phyloP scores from a whole-genome alignment of 106 monocot genomes.

The Amphibolis antarctica region DNA sequence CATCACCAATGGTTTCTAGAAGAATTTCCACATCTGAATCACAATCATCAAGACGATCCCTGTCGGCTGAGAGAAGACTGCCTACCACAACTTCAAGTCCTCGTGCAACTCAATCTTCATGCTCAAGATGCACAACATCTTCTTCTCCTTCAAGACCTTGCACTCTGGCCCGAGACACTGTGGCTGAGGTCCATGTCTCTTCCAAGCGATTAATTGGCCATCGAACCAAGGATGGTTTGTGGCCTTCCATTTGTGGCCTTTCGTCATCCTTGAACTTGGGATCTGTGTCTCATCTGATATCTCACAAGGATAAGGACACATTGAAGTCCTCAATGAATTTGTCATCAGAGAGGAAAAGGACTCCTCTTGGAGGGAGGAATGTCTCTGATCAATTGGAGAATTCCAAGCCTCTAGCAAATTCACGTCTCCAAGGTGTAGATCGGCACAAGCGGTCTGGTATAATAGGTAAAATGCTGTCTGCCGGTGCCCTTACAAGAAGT shows the following conservation, averaged over 20 bases:
- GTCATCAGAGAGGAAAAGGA: conserved; percentile 39
- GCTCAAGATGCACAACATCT: conserved; percentile 20
- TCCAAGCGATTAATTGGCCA: conserved; percentile 13
- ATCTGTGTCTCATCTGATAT: conserved; percentile 16
- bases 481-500: conserved; percentile 20
- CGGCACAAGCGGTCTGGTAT: conserved; percentile 42
- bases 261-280: conserved; percentile 66
- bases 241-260: conserved; percentile 69
- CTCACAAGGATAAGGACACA: conserved; percentile 12
- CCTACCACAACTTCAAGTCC: conserved; percentile 27
- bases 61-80: conserved; percentile 50
- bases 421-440: conserved; percentile 31
- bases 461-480: conserved; percentile 27
- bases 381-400: conserved; percentile 48
- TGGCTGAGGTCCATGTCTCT: conserved; percentile 20
- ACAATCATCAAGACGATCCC: conserved; percentile 24
- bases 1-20: neutral
- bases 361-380: conserved; percentile 45
- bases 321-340: conserved; percentile 22
- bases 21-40: neutral
- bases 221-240: conserved; percentile 47
- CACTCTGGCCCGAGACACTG: conserved; percentile 42
- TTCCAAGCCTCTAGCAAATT: conserved; percentile 30
- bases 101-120: conserved; percentile 19
- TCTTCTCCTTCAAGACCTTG: conserved; percentile 35